Percentiles rank a stretch among this genome's conserved stretches.
phyloP scores from a whole-genome alignment of 768 basidiomycete genomes.

The Dendrothele bispora region DNA sequence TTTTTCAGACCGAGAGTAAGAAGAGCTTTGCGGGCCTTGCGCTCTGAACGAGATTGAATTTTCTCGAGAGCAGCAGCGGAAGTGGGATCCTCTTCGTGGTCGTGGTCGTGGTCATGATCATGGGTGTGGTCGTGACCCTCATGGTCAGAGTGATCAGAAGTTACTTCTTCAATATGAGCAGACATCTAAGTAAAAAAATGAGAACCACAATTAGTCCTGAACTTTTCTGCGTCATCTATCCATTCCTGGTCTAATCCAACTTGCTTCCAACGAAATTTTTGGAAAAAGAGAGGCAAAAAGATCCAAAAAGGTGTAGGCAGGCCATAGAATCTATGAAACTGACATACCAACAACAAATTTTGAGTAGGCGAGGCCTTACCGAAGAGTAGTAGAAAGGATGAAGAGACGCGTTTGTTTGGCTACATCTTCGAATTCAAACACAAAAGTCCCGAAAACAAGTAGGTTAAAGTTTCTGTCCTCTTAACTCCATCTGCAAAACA shows the following conservation, averaged over 20 bases:
- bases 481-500: too few species aligned
- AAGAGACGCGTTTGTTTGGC: too few species aligned
- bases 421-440: too few species aligned
- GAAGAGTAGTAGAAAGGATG: background rate
- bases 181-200: conserved; percentile 64
- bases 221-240: too few species aligned
- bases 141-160: conserved; percentile 78
- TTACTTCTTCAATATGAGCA: conserved; percentile 81
- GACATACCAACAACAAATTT: too few species aligned
- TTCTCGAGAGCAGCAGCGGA: conserved; percentile 86
- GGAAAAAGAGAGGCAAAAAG: too few species aligned
- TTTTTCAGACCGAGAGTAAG: conserved; percentile 89
- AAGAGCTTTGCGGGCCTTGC: conserved; percentile 94
- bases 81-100: conserved; percentile 79
- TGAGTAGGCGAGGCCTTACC: background rate
- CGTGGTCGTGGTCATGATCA: conserved; percentile 53
- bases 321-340: too few species aligned
- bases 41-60: conserved; percentile 91
- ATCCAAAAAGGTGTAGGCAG: too few species aligned
- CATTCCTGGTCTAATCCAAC: too few species aligned
- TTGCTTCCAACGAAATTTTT: too few species aligned
- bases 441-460: too few species aligned
- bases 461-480: conserved; percentile 5
- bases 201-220: too few species aligned
- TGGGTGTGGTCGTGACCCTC: conserved; percentile 47